These are phyloP conservation scores for Macroventuria anomochaeta DNA, from an alignment of 2,329 filamentous ascomycete species.

Conservation along the genomic window DNA sequence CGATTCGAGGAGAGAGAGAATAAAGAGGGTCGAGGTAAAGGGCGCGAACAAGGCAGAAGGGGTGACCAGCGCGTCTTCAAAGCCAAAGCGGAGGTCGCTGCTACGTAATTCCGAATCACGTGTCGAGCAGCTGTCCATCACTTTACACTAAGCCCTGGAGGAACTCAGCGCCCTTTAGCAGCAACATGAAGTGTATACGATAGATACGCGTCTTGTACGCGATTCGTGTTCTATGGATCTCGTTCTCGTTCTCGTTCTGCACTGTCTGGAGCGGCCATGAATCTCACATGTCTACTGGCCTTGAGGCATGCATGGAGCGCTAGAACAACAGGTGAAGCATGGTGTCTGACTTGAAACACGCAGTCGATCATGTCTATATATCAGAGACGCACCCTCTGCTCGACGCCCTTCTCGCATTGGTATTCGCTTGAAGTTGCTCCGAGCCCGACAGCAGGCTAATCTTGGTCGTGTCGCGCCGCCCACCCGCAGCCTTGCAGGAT, in stretches of 20 bases:
- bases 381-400: constrained; percentile 9
- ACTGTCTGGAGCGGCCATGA: not conserved
- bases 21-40: constrained; percentile 24
- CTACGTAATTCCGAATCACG: constrained; percentile 18
- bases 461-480: constrained; percentile 13
- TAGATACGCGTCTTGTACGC: constrained; percentile 7
- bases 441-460: constrained; percentile 11
- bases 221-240: not conserved
- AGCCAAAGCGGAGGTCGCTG: constrained; percentile 26
- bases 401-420: constrained; percentile 10
- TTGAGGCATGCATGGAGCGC: constrained; percentile 21
- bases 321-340: constrained; percentile 33
- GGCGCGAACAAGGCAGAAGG: constrained; percentile 26
- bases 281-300: constrained; percentile 8
- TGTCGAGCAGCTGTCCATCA: not conserved
- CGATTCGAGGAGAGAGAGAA: constrained; percentile 24
- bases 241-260: not conserved
- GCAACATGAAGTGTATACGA: not conserved
- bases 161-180: not conserved
- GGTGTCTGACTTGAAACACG: constrained; percentile 25
- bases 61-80: constrained; percentile 30
- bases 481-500: constrained; percentile 27
- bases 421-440: constrained; percentile 16
- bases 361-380: constrained; percentile 19
- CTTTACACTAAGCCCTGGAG: not conserved